Evolutionary conservation across 768 basidiomycete genomes (phyloP).

Genomic region (Gyrodon lividus): DNA sequence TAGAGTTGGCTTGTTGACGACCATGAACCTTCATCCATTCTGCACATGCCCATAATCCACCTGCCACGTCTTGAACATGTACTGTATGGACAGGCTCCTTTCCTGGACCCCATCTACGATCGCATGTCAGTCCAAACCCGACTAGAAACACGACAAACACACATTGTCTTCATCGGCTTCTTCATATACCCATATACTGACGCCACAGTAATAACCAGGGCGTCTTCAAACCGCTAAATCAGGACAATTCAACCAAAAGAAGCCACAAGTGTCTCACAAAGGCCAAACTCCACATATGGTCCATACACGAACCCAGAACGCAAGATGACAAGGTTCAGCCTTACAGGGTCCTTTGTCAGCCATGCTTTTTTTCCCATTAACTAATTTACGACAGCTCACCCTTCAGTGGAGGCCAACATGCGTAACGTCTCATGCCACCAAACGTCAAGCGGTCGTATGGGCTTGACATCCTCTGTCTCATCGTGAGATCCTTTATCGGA

Average conservation of each 20-base stretch:
- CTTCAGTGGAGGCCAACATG: constrained; percentile 68
- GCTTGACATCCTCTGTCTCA: constrained; percentile 76
- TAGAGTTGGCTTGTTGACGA: constrained; percentile 57
- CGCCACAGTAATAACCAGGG: constrained; percentile 69
- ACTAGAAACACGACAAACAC: constrained; percentile 24
- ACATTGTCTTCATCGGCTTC: constrained; percentile 86
- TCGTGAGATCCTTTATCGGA: constrained; percentile 60
- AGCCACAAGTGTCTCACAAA: constrained; percentile 43
- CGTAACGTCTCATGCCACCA: constrained; percentile 92
- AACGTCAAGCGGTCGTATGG: constrained; percentile 63
- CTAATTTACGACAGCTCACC: constrained; percentile 42
- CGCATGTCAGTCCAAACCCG: constrained; percentile 7
- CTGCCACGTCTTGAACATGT: constrained; percentile 78
- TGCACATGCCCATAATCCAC: constrained; percentile 72
- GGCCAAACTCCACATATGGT: constrained; percentile 73
- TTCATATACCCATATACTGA: constrained; percentile 81
- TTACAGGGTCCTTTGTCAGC: constrained; percentile 31
- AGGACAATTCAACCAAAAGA: constrained; percentile 10
- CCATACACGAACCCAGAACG: constrained; percentile 78
- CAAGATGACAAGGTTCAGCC: constrained; percentile 78
- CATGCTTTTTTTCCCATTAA: constrained; percentile 1
- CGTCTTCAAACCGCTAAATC: constrained; percentile 43
- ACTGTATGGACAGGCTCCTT: constrained; percentile 73
- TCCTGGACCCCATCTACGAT: constrained; percentile 72
- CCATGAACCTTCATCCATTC: constrained; percentile 70